A percentile compares a stretch with the other conserved stretches of the same genome.
phyloP scores from a whole-genome alignment of 2,329 filamentous ascomycete genomes.

The Microdochium nivale region DNA sequence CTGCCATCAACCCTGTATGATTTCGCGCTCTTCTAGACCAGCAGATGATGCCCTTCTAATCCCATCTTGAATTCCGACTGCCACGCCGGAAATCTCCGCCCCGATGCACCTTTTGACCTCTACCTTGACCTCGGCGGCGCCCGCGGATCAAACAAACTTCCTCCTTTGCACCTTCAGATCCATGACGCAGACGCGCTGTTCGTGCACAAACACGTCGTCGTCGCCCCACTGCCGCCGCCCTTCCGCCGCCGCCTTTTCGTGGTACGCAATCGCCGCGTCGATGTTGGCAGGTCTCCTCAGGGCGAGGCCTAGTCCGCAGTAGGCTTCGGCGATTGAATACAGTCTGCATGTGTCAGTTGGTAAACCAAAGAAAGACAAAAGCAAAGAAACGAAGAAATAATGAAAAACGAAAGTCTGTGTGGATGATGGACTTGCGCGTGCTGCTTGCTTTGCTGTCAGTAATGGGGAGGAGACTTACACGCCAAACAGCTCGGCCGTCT shows the following conservation, averaged over 20 bases:
- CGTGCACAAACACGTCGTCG: not conserved
- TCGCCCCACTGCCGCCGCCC: not conserved
- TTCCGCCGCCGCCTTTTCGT: not conserved
- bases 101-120: too few species aligned
- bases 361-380: not conserved
- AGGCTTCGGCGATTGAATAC: not conserved
- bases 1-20: too few species aligned
- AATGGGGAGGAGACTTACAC: not conserved
- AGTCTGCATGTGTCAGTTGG: not conserved
- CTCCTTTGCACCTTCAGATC: too few species aligned
- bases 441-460: not conserved
- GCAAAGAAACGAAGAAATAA: not conserved
- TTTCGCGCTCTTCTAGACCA: too few species aligned
- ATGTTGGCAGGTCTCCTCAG: not conserved
- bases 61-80: too few species aligned
- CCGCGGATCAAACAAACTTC: too few species aligned
- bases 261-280: not conserved
- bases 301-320: not conserved
- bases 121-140: too few species aligned
- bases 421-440: too few species aligned
- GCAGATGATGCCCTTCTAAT: too few species aligned
- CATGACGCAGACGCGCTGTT: not conserved
- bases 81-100: too few species aligned
- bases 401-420: too few species aligned
- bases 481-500: not conserved